Evolutionary conservation across 805 yeast genomes (phyloP), one percentile per base, ranked within the genome.

Genomic region (Cyberlindnera euphorbiiphila): DNA sequence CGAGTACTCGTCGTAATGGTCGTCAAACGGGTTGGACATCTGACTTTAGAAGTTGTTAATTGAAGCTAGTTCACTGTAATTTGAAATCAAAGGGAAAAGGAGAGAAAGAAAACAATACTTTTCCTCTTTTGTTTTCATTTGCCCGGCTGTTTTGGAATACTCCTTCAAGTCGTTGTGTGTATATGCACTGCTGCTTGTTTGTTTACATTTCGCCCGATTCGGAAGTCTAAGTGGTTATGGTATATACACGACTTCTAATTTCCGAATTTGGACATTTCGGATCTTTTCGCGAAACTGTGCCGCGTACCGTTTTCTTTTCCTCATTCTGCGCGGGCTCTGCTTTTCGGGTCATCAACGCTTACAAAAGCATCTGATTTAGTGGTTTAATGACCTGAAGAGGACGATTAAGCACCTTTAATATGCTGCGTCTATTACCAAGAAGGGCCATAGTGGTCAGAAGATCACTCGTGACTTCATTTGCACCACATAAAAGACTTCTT

Each of bases 11-110:
- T 26, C 30, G 36, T 43, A 45, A 18, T 50, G 53, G 35, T 56
- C 59, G 42, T 57, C 58, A 36, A 55, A 57, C 0, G 62, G 62
- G 22, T 47, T 51, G 8, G 53, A 29, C 56, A 52, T 54, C n/a
- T 19, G 36, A 15, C 21, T 8, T 11, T 21, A 18, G 11, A 7
- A 12, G 12, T 15, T 17, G 21, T 11, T 13, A 18, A 13, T 7
- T 23, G 14, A 6, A 9, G 14, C 7, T 11, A 12, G 4, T 15
- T 20, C 17, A n/a, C n/a, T n/a, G n/a, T n/a, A n/a, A n/a, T n/a
- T n/a, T n/a, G n/a, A n/a, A n/a, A n/a, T n/a, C n/a, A n/a, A n/a
- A n/a, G n/a, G n/a, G n/a, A n/a, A n/a, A n/a, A n/a, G n/a, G n/a
- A n/a, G n/a, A n/a, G n/a, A n/a, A n/a, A n/a, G n/a, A n/a, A 25